Conservation (phyloP, 1,284 basidiomycete species). For the Malassezia equina region DNA sequence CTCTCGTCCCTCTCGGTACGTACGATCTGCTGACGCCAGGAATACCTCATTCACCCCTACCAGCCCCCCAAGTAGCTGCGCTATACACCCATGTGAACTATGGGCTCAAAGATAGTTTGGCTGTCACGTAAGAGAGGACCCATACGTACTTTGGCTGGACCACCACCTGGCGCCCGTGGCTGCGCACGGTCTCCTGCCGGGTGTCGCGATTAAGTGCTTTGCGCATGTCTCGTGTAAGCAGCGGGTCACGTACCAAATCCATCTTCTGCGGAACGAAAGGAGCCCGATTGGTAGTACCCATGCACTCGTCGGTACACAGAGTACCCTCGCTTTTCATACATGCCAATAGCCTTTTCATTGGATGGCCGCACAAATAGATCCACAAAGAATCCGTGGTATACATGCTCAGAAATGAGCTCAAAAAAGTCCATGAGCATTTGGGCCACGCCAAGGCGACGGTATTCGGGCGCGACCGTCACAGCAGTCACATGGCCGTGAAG, state of each 20-base stretch:
- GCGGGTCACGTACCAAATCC: slow-evolving; percentile 64
- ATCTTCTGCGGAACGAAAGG: slow-evolving; percentile 64
- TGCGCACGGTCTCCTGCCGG: slow-evolving; percentile 25
- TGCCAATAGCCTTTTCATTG: slow-evolving; percentile 54
- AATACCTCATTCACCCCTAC: slow-evolving; percentile 36
- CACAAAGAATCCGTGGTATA: slow-evolving; percentile 63
- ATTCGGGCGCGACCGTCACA: slow-evolving; percentile 79
- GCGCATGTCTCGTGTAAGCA: slow-evolving; percentile 62
- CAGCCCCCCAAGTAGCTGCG: slow-evolving; percentile 19
- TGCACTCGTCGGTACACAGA: slow-evolving; percentile 71
- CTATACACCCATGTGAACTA: slow-evolving; percentile 8
- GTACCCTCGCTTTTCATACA: slow-evolving; percentile 80
- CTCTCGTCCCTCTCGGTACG: slow-evolving; percentile 56
- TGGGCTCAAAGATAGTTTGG: slow-evolving; percentile 13
- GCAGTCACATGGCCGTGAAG: slow-evolving; percentile 65
- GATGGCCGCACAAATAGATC: slow-evolving; percentile 80
- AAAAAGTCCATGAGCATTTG: slow-evolving; percentile 70
- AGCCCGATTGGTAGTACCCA: slow-evolving; percentile 72
- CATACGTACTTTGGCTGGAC: slow-evolving; percentile 36
- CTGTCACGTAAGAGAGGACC: not conserved
- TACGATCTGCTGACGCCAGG: slow-evolving; percentile 1
- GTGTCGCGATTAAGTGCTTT: slow-evolving; percentile 35
- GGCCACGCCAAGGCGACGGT: slow-evolving; percentile 70
- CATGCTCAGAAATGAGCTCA: slow-evolving; percentile 63
- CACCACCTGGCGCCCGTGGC: slow-evolving; percentile 25